Base-by-base conservation (phyloP, 177 flowering plant species). In the Telopea speciosissima region DNA sequence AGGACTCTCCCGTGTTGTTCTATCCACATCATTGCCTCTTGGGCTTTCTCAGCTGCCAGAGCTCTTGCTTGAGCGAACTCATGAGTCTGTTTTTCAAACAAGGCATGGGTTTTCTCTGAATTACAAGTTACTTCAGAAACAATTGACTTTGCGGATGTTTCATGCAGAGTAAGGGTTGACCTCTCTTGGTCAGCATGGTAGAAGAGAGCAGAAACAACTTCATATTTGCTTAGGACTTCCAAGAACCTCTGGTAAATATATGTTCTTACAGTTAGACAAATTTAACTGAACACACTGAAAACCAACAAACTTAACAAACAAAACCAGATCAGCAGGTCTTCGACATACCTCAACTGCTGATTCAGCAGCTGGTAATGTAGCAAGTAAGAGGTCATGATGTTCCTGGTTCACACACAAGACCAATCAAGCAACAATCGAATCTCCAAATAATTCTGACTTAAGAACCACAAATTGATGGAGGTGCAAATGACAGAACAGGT, bases 1-100 rank as follows among this genome's bases (percentile, higher is more conserved):
- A 92, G 85, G 56, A 89, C 77, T 79, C 85, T 86, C 72, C 91
- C 92, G 83, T 92, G 99, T 77, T 95, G 90, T 78, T 95, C 99
- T 49, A 88, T 79, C 99, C 99, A 95, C 58, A 86, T 66, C 60
- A 89, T 70, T 76, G 89, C 89, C 76, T 90, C 97, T 78, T 85
- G 91, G 70, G 90, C 89, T 78, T 84, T 89, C 81, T 95, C 97
- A 73, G 84, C 74, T 63, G 86, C 83, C 61, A 77, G 36, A 49
- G 89, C 79, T 81, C 91, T 89, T 68, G 91, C 91, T 82, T 90
- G 97, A 79, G 87, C 75, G 76, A 88, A 89, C 73, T 95, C 97
- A 63, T 73, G 88, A 75, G 86, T 87, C 73, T 89, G 93, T 54
- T 85, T 76, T 77, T 92, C 97, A 79, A 81, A 90, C 36, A 87